Percentiles rank a stretch among this genome's conserved stretches.
Conservation (phyloP, 352 stramenopile genomes). For the Pythium folliculosum region DNA sequence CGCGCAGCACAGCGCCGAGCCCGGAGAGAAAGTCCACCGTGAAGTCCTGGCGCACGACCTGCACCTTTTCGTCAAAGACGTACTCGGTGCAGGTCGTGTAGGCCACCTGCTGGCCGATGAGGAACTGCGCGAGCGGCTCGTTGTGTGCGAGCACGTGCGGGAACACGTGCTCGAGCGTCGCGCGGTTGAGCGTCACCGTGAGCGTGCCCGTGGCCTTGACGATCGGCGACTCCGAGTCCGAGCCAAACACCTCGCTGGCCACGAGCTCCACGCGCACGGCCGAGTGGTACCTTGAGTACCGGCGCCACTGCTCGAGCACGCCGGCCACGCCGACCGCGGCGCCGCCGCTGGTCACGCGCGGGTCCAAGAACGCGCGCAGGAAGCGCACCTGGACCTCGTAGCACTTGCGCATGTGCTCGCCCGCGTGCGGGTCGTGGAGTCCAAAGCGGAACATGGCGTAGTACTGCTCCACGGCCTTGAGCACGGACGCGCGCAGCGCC, state of each 20-base stretch:
- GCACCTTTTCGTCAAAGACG: slow-evolving; percentile 50
- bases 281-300: slow-evolving; percentile 62
- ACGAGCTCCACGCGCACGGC: slow-evolving; percentile 38
- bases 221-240: slow-evolving; percentile 43
- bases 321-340: slow-evolving; percentile 35
- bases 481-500: slow-evolving; percentile 34
- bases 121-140: slow-evolving; percentile 53
- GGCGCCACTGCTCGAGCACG: slow-evolving; percentile 61
- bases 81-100: slow-evolving; percentile 62
- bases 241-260: slow-evolving; percentile 44
- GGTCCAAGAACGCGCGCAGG: slow-evolving; percentile 49
- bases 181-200: slow-evolving; percentile 48
- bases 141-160: slow-evolving; percentile 51
- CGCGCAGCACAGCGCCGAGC: slow-evolving; percentile 34
- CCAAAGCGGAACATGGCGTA: slow-evolving; percentile 61
- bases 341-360: slow-evolving; percentile 45
- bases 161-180: slow-evolving; percentile 68
- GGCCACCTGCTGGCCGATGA: slow-evolving; percentile 51
- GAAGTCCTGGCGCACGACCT: slow-evolving; percentile 56
- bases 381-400: slow-evolving; percentile 61
- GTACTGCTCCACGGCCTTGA: slow-evolving; percentile 66
- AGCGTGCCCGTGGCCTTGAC: slow-evolving; percentile 48
- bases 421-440: slow-evolving; percentile 48
- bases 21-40: slow-evolving; percentile 60
- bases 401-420: slow-evolving; percentile 38